A percentile compares a stretch with the other conserved stretches of the same genome.
These are phyloP conservation scores for Coprinopsis cinerea DNA, from an alignment of 768 basidiomycete genomes.

Conservation along the genomic window DNA sequence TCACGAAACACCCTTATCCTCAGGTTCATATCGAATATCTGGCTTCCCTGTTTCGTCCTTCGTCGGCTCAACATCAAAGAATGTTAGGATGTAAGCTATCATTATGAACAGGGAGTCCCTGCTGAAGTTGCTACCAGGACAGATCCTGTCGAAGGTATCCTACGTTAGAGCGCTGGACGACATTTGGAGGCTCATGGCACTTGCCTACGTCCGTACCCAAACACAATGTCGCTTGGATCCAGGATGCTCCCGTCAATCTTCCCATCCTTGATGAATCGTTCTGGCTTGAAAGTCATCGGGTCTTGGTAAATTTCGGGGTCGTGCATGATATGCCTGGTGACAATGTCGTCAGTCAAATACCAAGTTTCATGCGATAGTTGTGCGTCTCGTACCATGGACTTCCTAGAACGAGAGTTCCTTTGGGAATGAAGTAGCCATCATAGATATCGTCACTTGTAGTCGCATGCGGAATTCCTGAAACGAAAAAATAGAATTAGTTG, in stretches of 20 bases:
- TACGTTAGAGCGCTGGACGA: no score
- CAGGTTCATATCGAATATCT: no score
- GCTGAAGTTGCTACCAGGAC: no score
- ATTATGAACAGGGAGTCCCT: no score
- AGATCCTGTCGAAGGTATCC: no score
- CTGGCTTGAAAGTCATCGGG: slow-evolving; percentile 11
- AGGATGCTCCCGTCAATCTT: slow-evolving; percentile 3
- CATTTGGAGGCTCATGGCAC: no score
- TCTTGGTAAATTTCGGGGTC: slow-evolving; percentile 10
- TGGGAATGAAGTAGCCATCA: slow-evolving; percentile 10
- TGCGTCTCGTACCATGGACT: slow-evolving; percentile 4
- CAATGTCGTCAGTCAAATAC: not conserved
- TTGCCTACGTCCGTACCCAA: slow-evolving; percentile 10
- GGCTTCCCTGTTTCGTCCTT: no score
- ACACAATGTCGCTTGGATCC: slow-evolving; percentile 4
- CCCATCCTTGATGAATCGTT: slow-evolving; percentile 13
- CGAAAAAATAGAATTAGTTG: not conserved
- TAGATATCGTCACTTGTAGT: no score
- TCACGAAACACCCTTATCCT: no score
- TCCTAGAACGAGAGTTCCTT: slow-evolving; percentile 9
- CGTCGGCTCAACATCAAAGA: no score
- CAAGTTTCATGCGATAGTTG: not conserved
- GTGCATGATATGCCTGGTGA: slow-evolving; percentile 13
- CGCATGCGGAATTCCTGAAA: slow-evolving; percentile 1
- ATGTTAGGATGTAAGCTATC: no score